Percentiles rank a stretch among this genome's conserved stretches.
Conservation (phyloP, 2,329 filamentous ascomycete genomes). For the Xylaria sp. region DNA sequence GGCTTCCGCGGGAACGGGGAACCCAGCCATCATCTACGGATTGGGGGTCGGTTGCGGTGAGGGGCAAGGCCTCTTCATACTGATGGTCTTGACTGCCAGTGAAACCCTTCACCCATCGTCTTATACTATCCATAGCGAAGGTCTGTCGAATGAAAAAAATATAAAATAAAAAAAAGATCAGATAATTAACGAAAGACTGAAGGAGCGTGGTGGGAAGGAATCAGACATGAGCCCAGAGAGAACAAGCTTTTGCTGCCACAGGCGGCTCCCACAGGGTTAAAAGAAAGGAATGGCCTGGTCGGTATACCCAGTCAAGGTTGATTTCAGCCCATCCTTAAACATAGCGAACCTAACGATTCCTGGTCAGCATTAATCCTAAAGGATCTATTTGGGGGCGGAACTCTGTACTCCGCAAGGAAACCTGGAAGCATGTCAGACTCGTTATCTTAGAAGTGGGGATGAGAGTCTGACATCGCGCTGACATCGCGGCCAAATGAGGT, state of each 20-base stretch:
- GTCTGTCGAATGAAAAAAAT: slow-evolving; percentile 3
- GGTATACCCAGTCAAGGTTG: slow-evolving; percentile 4
- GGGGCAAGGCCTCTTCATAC: slow-evolving; percentile 21
- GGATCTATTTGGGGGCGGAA: slow-evolving; percentile 3
- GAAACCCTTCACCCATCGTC: slow-evolving; percentile 21
- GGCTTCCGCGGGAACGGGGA: slow-evolving; percentile 3
- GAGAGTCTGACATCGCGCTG: neutral
- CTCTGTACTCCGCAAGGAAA: neutral
- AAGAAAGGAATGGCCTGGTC: slow-evolving; percentile 5
- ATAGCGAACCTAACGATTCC: slow-evolving; percentile 13
- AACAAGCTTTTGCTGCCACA: slow-evolving; percentile 3
- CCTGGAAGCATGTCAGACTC: slow-evolving; percentile 3
- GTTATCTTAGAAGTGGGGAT: slow-evolving; percentile 12
- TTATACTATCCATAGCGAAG: slow-evolving; percentile 19
- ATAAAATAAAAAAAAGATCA: neutral
- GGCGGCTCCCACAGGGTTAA: slow-evolving; percentile 7
- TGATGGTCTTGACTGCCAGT: slow-evolving; percentile 12
- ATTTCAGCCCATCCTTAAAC: slow-evolving; percentile 17
- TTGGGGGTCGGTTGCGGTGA: slow-evolving; percentile 7
- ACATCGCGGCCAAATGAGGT: neutral
- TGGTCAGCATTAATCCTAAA: slow-evolving; percentile 11
- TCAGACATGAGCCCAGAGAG: slow-evolving; percentile 13
- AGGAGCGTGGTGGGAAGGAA: neutral
- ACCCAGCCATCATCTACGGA: slow-evolving; percentile 15
- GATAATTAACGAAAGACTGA: slow-evolving; percentile 23